phyloP scores from a whole-genome alignment of 1,139 yeast species.

The Hyphopichia fennica region DNA sequence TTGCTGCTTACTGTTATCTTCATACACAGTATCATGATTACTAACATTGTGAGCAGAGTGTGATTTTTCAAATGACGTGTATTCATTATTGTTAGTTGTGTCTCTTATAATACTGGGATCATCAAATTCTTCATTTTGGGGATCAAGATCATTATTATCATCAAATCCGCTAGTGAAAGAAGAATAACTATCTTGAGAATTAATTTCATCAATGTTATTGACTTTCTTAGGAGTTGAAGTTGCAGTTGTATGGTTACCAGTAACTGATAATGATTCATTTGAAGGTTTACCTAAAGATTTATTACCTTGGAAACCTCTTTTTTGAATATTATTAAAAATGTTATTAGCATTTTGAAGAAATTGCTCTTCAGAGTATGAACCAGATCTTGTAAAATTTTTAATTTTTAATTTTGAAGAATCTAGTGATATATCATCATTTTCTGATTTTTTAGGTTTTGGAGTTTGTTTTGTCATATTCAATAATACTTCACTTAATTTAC shows the following conservation, averaged over 20 bases:
- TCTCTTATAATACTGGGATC: background rate
- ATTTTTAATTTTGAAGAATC: slow-evolving; percentile 25
- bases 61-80: slow-evolving; percentile 5
- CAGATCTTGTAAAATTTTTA: slow-evolving; percentile 31
- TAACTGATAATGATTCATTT: slow-evolving; percentile 6
- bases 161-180: slow-evolving; percentile 39
- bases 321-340: slow-evolving; percentile 40
- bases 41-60: background rate
- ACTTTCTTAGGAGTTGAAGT: slow-evolving; percentile 39
- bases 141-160: slow-evolving; percentile 12
- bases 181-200: slow-evolving; percentile 27
- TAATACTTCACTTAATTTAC: slow-evolving; percentile 32
- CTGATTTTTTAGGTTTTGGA: slow-evolving; percentile 7
- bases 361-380: slow-evolving; percentile 35
- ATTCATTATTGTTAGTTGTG: background rate
- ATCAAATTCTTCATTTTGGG: slow-evolving; percentile 3
- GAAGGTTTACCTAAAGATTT: slow-evolving; percentile 6
- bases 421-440: background rate
- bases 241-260: slow-evolving; percentile 24
- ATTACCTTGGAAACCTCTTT: slow-evolving; percentile 26
- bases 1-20: too few species aligned
- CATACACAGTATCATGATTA: too few species aligned
- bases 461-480: slow-evolving; percentile 25
- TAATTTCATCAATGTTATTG: slow-evolving; percentile 12
- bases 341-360: slow-evolving; percentile 41